A percentile compares a stretch with the other conserved stretches of the same genome.
Conservation (phyloP, 192 early-diverging fungal genomes). For the Coemansia sp. region DNA sequence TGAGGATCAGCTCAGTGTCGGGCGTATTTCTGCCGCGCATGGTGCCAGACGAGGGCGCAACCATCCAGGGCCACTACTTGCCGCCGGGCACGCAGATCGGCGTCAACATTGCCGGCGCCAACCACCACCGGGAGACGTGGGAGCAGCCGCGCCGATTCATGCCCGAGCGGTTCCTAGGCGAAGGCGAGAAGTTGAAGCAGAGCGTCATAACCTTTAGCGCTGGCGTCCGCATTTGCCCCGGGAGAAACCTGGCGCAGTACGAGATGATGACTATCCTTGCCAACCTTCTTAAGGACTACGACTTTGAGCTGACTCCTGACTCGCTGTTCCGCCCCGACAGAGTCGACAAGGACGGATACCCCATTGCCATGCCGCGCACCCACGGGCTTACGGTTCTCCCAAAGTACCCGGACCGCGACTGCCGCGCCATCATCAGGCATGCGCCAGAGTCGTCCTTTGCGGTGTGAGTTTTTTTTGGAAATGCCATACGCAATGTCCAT, state of each 20-base stretch:
- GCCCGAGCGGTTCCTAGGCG: constrained; percentile 37
- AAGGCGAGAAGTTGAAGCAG: constrained; percentile 4
- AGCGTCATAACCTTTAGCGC: constrained; percentile 29
- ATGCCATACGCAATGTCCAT: background rate
- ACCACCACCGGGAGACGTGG: constrained; percentile 21
- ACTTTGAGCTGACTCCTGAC: constrained; percentile 12
- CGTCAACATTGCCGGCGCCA: constrained; percentile 24
- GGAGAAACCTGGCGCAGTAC: constrained; percentile 24
- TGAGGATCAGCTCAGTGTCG: constrained; percentile 31
- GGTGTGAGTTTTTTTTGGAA: background rate
- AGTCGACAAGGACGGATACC: constrained; percentile 14
- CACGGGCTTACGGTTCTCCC: constrained; percentile 21
- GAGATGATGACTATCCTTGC: constrained; percentile 32
- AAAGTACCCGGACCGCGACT: constrained; percentile 31
- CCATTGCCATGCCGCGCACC: constrained; percentile 19
- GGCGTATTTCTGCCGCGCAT: constrained; percentile 23
- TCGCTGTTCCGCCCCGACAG: constrained; percentile 12
- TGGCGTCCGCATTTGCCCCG: constrained; percentile 34
- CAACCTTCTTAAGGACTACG: constrained; percentile 31
- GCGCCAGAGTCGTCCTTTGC: constrained; percentile 5
- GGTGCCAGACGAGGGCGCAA: constrained; percentile 28
- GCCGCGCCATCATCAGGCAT: constrained; percentile 10
- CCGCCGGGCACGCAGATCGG: constrained; percentile 22
- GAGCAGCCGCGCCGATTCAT: constrained; percentile 21
- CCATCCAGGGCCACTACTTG: constrained; percentile 30